Base-by-base conservation (phyloP, 1,284 basidiomycete species). In the Ustilago tritici region DNA sequence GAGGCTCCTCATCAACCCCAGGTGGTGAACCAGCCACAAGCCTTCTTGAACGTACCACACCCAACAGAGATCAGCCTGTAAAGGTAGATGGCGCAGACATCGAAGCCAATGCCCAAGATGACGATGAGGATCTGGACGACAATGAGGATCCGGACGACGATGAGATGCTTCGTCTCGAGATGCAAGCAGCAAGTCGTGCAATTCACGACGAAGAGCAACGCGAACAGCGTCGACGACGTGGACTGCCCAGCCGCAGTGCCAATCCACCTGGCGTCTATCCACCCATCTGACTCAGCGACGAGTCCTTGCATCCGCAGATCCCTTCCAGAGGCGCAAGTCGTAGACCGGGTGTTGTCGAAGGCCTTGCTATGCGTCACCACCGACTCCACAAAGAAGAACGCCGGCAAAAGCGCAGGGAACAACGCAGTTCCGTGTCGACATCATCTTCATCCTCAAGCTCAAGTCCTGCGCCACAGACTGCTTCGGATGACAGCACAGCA, bases 321-420 rank as follows among this genome's bases (percentile, higher is more conserved):
- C 56, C 54, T 4, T 14, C 56, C 14, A 17, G 69, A 12, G 19
- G 32, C 5, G 35, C 69, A 5, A 76, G 65, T 41, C 68, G 74
- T 36, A 61, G 74, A 55, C 68, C 69, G 17, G 70, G 70, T 34
- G 75, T 64, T 5, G 75, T 77, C n/a, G 75, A 77, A 41, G 65
- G 62, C 10, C 70, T 77, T 17, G 75, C 75, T 4, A 61, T 73
- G 70, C 75, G 75, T n/a, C 75, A 77, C 54, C 69, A 57, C 14
- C 53, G 50, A 9, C 57, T 69, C 3, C 75, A 61, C 46, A 67
- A 60, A 38, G 23, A 66, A 32, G 58, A 71, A 41, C 74, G 74
- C 46, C 56, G 63, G 11, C 56, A 53, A 47, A 64, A 41, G 50
- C 73, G 65, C 11, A 53, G 32, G 23, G 61, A 62, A n/a, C 56